Evolutionary conservation across 1,139 yeast species (phyloP).

Genomic region (Candida tropicalis): DNA sequence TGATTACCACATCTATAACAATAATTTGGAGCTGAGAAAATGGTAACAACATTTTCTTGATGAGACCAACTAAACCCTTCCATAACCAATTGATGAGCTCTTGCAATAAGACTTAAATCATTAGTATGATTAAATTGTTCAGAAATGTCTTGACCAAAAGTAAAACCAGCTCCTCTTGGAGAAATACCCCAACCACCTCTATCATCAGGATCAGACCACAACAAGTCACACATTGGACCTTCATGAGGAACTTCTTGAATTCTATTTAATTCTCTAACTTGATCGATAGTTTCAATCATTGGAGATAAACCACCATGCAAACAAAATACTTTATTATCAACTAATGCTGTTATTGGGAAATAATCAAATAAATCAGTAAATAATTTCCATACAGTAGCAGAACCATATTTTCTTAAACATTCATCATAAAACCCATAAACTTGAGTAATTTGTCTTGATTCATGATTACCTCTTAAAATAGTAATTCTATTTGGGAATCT

Average conservation of each 20-base stretch:
- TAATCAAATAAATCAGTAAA: constrained; percentile 84
- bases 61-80: constrained; percentile 87
- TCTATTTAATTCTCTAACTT: constrained; percentile 82
- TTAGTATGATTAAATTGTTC: constrained; percentile 83
- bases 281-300: constrained; percentile 85
- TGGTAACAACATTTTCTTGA: constrained; percentile 90
- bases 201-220: constrained; percentile 98
- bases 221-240: constrained; percentile 97
- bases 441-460: constrained; percentile 94
- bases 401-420: constrained; percentile 92
- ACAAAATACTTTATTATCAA: constrained; percentile 88
- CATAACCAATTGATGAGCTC: constrained; percentile 99
- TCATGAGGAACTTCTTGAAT: constrained; percentile 98
- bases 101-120: constrained; percentile 82
- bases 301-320: constrained; percentile 98
- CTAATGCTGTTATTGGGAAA: constrained; percentile 90
- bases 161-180: constrained; percentile 98
- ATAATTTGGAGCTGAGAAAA: constrained; percentile 97
- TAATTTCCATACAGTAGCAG: constrained; percentile 89
- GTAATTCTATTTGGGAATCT: constrained; percentile 94
- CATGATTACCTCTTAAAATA: constrained; percentile 94
- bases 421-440: constrained; percentile 99
- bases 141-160: constrained; percentile 54
- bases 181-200: constrained; percentile 96
- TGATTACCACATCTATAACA: constrained; percentile 98